These are phyloP conservation scores for Lachancea thermotolerans DNA, from an alignment of 805 yeast species.

Conservation along the genomic window DNA sequence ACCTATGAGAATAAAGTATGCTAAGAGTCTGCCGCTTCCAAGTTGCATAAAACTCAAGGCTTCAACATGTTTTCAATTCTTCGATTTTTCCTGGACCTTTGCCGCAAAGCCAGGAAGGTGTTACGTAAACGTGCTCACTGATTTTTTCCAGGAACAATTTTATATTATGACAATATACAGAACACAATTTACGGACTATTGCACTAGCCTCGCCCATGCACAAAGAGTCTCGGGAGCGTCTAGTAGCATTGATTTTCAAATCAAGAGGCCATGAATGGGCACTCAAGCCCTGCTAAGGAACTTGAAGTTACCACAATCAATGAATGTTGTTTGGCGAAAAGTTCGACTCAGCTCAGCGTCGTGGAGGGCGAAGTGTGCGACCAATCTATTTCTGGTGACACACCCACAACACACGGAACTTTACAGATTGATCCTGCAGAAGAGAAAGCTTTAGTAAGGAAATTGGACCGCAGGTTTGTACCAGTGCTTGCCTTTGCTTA, in stretches of 20 bases:
- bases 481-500: constrained; percentile 32
- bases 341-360: neutral
- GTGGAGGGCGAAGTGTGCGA: neutral
- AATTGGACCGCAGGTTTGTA: constrained; percentile 29
- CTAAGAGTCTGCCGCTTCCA: too few relatives aligned
- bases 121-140: too few relatives aligned
- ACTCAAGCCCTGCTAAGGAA: neutral
- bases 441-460: constrained; percentile 23
- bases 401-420: neutral
- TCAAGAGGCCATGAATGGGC: neutral
- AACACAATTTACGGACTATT: too few relatives aligned
- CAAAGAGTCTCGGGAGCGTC: neutral
- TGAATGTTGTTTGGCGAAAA: neutral
- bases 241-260: too few relatives aligned
- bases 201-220: neutral
- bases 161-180: too few relatives aligned
- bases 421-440: constrained; percentile 13
- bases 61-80: too few relatives aligned
- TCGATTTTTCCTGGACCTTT: too few relatives aligned
- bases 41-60: too few relatives aligned
- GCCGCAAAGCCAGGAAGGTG: too few relatives aligned
- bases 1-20: too few relatives aligned
- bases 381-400: neutral
- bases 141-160: too few relatives aligned
- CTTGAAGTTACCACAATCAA: neutral